Evolutionary conservation across 106 monocot species (phyloP).

Genomic region (Apostasia ramifera): DNA sequence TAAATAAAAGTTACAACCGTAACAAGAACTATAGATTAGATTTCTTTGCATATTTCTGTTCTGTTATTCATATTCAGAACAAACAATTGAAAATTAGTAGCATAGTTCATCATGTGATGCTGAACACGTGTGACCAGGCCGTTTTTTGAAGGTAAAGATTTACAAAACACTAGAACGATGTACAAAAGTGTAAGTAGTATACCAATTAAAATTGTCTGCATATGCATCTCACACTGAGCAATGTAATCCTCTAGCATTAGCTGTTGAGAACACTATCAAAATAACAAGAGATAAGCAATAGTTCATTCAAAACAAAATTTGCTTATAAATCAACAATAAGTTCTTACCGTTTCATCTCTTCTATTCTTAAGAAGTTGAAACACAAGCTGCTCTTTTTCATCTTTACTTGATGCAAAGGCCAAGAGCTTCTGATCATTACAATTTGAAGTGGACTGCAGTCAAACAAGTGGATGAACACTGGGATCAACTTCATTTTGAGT

Average conservation of each 20-base stretch:
- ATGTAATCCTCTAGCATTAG: neutral
- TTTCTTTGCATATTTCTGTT: no score
- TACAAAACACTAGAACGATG: neutral
- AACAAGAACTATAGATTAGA: no score
- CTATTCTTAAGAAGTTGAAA: neutral
- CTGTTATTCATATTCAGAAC: no score
- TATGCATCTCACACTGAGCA: conserved; percentile 5
- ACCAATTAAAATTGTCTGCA: neutral
- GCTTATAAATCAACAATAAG: neutral
- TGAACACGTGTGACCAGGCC: no score
- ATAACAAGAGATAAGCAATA: neutral
- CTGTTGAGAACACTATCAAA: neutral
- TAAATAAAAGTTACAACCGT: no score
- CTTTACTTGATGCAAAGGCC: neutral
- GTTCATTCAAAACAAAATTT: neutral
- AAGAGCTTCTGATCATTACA: neutral
- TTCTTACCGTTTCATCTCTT: neutral
- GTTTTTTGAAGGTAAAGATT: neutral
- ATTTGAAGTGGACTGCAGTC: neutral
- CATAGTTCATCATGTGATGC: no score
- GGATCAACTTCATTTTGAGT: neutral
- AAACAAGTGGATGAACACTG: neutral
- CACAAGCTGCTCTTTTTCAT: neutral
- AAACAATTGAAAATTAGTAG: no score
- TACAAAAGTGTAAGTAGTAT: neutral